Conservation (phyloP, 345 rosid genomes). For the Erodium maritimum region DNA sequence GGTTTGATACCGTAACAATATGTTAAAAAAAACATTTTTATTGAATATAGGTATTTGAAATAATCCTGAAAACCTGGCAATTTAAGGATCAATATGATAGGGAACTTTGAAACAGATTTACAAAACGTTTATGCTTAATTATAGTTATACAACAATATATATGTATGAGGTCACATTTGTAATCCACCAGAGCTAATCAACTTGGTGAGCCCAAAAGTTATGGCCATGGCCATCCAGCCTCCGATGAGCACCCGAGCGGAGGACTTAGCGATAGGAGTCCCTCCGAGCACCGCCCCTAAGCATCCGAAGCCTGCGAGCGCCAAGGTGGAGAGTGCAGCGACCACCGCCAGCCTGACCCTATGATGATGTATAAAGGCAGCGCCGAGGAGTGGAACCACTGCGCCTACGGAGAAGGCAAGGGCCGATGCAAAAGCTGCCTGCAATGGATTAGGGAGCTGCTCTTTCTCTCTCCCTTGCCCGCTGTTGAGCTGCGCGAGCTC, state of each 20-base stretch:
- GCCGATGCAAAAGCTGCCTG: conserved; percentile 68
- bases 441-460: conserved; percentile 42
- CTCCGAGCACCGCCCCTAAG: conserved; percentile 45
- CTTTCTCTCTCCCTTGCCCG: conserved; percentile 18
- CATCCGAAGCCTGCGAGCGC: conserved; percentile 46
- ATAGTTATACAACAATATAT: too few species aligned
- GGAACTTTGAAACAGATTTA: too few species aligned
- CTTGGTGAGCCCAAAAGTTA: conserved; percentile 63
- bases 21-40: too few species aligned
- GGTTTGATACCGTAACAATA: too few species aligned
- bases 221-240: conserved; percentile 65
- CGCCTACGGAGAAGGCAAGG: conserved; percentile 55
- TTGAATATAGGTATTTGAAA: too few species aligned
- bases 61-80: too few species aligned
- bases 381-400: conserved; percentile 40
- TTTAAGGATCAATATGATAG: too few species aligned
- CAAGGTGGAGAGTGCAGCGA: conserved; percentile 34
- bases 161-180: background rate
- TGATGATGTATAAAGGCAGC: conserved; percentile 44
- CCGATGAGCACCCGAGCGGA: conserved; percentile 46
- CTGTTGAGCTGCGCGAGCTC: background rate
- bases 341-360: conserved; percentile 35
- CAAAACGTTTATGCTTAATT: too few species aligned
- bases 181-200: conserved; percentile 26
- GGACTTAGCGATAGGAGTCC: conserved; percentile 34